A percentile compares a stretch with the other conserved stretches of the same genome.
Conservation (phyloP, 73 alveolate genomes). For the Paramecium sexaurelia region DNA sequence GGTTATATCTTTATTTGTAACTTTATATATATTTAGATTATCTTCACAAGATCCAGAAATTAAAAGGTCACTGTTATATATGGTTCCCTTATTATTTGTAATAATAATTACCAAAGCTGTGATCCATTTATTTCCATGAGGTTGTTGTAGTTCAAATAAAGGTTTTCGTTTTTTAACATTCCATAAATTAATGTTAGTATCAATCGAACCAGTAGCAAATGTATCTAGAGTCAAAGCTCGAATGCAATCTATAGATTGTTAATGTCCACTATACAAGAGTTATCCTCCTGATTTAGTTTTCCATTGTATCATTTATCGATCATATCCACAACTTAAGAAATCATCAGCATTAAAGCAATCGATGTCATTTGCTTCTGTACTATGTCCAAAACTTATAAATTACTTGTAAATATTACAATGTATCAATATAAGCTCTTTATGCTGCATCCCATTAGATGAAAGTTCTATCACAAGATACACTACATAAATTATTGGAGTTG, state of each 20-base stretch:
- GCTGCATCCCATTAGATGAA: slow-evolving; percentile 66
- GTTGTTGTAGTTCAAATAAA: not conserved
- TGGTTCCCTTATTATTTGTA: slow-evolving; percentile 14
- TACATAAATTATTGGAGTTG: slow-evolving; percentile 47
- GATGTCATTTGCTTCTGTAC: slow-evolving; percentile 60
- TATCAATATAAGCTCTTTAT: slow-evolving; percentile 51
- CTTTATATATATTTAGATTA: slow-evolving; percentile 38
- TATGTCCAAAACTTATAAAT: slow-evolving; percentile 63
- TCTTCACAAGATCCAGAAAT: slow-evolving; percentile 64
- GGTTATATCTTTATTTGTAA: not conserved
- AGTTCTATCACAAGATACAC: slow-evolving; percentile 62
- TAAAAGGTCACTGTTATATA: slow-evolving; percentile 46
- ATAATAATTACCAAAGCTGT: slow-evolving; percentile 41
- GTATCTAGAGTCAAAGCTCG: slow-evolving; percentile 55
- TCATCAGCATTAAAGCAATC: slow-evolving; percentile 62
- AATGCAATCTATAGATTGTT: slow-evolving; percentile 63
- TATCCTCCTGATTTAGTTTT: slow-evolving; percentile 60
- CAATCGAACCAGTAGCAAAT: slow-evolving; percentile 54
- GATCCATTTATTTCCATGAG: slow-evolving; percentile 66
- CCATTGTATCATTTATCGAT: slow-evolving; percentile 65
- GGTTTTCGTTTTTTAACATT: slow-evolving; percentile 58
- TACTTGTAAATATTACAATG: slow-evolving; percentile 50
- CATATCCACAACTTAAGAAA: slow-evolving; percentile 60
- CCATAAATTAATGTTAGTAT: slow-evolving; percentile 52
- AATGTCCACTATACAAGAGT: slow-evolving; percentile 58